Base-by-base conservation (phyloP, 192 early-diverging fungal genomes). In the Funneliformis geosporum region DNA sequence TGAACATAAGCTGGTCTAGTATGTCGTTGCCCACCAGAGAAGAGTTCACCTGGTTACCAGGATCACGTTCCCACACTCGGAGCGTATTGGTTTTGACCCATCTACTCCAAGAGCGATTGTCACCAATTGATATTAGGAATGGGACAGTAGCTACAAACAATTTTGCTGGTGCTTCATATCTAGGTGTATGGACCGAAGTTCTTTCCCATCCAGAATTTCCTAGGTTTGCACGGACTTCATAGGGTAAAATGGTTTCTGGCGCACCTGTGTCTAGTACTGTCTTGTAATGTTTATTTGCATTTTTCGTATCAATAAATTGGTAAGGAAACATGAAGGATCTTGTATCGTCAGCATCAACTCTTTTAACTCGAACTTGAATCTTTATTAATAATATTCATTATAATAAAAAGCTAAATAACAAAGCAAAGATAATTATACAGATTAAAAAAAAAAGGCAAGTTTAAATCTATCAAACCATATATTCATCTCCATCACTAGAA, bases 381-480 rank as follows among this genome's bases (percentile, higher is more conserved):
- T 43, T 75, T 75, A 75, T 75, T 75, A 38, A 61, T 75, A 75
- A 42, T 75, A n/a, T 46, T 62, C 8, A 1, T 75, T n/a, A 61
- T 28, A 43, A 28, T 25, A 43, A 39, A 9, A 73, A 16, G 7
- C 23, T 47, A 28, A 73, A 50, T 23, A 68, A n/a, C n/a, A n/a
- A n/a, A n/a, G n/a, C n/a, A n/a, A n/a, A n/a, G n/a, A n/a, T n/a
- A n/a, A n/a, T n/a, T n/a, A n/a, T n/a, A n/a, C n/a, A n/a, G n/a
- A n/a, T n/a, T n/a, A n/a, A n/a, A n/a, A n/a, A n/a, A n/a, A n/a
- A n/a, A n/a, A n/a, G n/a, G n/a, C n/a, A n/a, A n/a, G n/a, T n/a
- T n/a, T n/a, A 73, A 28, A 27, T 16, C 0, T 23, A 28, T 73
- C 72, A 73, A 33, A 73, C 27, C 23, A 61, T 60, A 42, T 42